Base-by-base conservation (phyloP, 2,329 filamentous ascomycete genomes). In the Fusarium veterinarium region DNA sequence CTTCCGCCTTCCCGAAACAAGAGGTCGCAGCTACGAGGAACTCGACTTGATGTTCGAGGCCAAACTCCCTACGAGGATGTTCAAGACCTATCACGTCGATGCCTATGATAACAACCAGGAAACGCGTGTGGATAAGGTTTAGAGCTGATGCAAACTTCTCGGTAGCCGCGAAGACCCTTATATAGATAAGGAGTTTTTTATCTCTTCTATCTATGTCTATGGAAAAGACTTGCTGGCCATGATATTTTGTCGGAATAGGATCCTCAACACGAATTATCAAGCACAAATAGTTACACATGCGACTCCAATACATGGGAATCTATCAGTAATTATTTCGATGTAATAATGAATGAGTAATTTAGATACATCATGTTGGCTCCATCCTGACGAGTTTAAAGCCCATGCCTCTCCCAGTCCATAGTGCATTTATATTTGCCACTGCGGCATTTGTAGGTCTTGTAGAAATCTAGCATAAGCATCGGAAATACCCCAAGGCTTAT, bases 391-490 rank as follows among this genome's bases (percentile, higher is more conserved):
- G 4, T 46, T 13, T n/a, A 17, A 42, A 0, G 4, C 0, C 16
- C 13, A 16, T 6, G 4, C 0, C 0, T 14, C 13, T 14, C 12
- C 17, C 17, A 19, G 14, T 17, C 13, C 4, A 30, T 4, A 0
- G 1, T 30, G 3, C 19, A 6, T 5, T 46, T 11, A 19, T 17
- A 8, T 13, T 3, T 49, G 0, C 46, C 46, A 33, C n/a, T 33
- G 28, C 7, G 46, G 6, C 3, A 13, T 6, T 13, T 6, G 1
- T 1, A 49, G 16, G 5, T 33, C 30, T 31, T 2, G 14, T 9
- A 49, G 20, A 33, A 23, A 33, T 5, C 16, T n/a, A 10, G 46
- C 46, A 0, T 49, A 49, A 23, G 46, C 33, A 14, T 23, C 20
- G 13, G 46, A 33, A 10, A 49, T 23, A 19, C 14, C 14, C 30